Evolutionary conservation across 768 basidiomycete species (phyloP).

Genomic region (Tylopilus balloui): DNA sequence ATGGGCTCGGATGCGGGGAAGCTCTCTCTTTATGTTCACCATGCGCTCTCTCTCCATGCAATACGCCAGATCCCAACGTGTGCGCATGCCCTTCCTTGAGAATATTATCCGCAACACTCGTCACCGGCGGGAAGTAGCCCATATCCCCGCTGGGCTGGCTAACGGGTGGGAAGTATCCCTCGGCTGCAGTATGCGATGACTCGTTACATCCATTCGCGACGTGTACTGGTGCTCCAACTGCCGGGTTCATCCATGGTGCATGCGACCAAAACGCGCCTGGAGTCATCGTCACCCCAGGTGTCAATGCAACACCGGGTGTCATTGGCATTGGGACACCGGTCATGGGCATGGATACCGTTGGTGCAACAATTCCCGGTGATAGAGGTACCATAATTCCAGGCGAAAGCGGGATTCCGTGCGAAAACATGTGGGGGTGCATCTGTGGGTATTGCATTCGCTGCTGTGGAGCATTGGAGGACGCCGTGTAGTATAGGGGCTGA

Average conservation of each 20-base stretch:
- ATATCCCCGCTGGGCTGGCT: slow-evolving; percentile 18
- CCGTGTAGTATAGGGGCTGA: slow-evolving; percentile 13
- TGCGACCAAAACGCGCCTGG: slow-evolving; percentile 71
- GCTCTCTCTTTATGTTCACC: slow-evolving; percentile 3
- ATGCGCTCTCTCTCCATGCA: neutral
- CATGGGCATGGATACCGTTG: slow-evolving; percentile 19
- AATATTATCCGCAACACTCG: slow-evolving; percentile 35
- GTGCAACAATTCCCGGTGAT: slow-evolving; percentile 23
- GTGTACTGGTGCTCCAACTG: slow-evolving; percentile 57
- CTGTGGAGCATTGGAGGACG: slow-evolving; percentile 12
- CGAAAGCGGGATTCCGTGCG: slow-evolving; percentile 30
- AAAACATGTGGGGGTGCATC: slow-evolving; percentile 26
- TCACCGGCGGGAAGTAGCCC: slow-evolving; percentile 43
- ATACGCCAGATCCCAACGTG: neutral
- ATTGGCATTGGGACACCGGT: slow-evolving; percentile 21
- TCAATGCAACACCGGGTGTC: slow-evolving; percentile 30
- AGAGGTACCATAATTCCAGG: slow-evolving; percentile 28
- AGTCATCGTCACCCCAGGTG: slow-evolving; percentile 68
- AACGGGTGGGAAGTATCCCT: slow-evolving; percentile 44
- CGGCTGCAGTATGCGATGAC: slow-evolving; percentile 10
- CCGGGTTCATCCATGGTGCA: slow-evolving; percentile 53
- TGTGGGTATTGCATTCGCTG: slow-evolving; percentile 24
- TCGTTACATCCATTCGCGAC: slow-evolving; percentile 15
- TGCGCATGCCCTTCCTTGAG: slow-evolving; percentile 24
- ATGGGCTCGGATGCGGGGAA: slow-evolving; percentile 5